phyloP scores from a whole-genome alignment of 2,329 filamentous ascomycete genomes.

The Colletotrichum lupini region DNA sequence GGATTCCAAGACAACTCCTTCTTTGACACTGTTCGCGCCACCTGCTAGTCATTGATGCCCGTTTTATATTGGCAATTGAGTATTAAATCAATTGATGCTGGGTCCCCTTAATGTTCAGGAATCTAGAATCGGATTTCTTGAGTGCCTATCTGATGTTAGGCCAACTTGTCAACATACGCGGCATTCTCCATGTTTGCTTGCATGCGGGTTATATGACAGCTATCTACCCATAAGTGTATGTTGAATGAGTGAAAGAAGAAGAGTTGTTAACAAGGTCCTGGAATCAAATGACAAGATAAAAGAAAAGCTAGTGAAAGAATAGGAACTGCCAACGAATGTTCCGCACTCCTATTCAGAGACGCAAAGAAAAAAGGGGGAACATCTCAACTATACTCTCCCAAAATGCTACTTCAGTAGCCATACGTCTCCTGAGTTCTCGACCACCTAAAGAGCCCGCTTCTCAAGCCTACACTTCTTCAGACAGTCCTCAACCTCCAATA shows the following conservation, averaged over 20 bases:
- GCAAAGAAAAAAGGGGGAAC: background rate
- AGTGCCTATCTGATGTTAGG: too few species aligned
- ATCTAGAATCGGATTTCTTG: too few species aligned
- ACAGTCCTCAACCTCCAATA: background rate
- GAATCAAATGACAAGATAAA: background rate
- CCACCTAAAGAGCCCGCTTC: background rate
- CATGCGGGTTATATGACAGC: background rate
- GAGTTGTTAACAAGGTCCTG: background rate
- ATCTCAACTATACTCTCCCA: background rate
- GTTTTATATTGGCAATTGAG: too few species aligned
- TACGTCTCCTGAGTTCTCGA: background rate
- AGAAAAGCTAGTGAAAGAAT: background rate
- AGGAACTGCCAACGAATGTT: background rate
- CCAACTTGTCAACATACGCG: too few species aligned
- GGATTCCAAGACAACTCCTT: background rate
- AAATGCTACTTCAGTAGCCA: background rate
- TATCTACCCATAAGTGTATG: background rate
- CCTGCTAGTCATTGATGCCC: too few species aligned
- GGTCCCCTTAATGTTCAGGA: too few species aligned
- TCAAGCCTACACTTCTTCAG: background rate
- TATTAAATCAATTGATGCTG: too few species aligned
- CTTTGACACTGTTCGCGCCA: too few species aligned
- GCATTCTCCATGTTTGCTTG: background rate
- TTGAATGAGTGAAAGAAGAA: background rate
- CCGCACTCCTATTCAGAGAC: background rate